Base-by-base conservation (phyloP, 768 basidiomycete species). In the Boletus edulis region DNA sequence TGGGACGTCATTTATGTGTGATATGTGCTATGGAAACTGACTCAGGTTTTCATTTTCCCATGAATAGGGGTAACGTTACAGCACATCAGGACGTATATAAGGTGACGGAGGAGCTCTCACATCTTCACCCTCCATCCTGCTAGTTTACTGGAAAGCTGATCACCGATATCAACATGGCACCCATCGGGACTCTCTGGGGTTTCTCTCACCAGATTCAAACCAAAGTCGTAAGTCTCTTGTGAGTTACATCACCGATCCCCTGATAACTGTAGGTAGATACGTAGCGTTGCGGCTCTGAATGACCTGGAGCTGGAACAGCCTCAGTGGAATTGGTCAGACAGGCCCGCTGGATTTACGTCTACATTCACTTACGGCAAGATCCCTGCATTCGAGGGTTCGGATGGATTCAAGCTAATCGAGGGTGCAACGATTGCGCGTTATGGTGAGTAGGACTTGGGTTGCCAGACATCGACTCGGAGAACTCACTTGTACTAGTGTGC, bases 351-450 rank as follows among this genome's bases (percentile, higher is more conserved):
- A 5, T 66, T 57, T 22, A 34, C 34, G 5, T 8, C 35, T 31
- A 60, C 60, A 24, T 67, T 66, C 24, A 31, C 52, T 3, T 57
- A 59, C 13, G 62, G 59, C 1, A 67, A 65, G 40, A 54, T 63
- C 10, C 64, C 64, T 5, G 40, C 62, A 3, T 66, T 66, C 46
- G 56, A 65, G n/a, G 51, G 31, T 6, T 14, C 20, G 11, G 57
- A 66, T 27, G 66, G 60, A 41, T 66, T 58, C 38, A 56, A 41
- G 37, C 31, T 66, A 31, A 44, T 45, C 2, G 61, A 66, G 39
- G 59, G 65, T 12, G 9, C 47, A 1, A 11, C 56, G 10, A 66
- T 66, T 17, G 61, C 62, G 2, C 64, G 56, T 20, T 61, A 66
- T 24, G 3, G 65, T 62, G 45, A 47, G 59, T 57, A 20, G 5